These are phyloP conservation scores for Phytophthora fragariae DNA, from an alignment of 352 stramenopile species.

Conservation along the genomic window DNA sequence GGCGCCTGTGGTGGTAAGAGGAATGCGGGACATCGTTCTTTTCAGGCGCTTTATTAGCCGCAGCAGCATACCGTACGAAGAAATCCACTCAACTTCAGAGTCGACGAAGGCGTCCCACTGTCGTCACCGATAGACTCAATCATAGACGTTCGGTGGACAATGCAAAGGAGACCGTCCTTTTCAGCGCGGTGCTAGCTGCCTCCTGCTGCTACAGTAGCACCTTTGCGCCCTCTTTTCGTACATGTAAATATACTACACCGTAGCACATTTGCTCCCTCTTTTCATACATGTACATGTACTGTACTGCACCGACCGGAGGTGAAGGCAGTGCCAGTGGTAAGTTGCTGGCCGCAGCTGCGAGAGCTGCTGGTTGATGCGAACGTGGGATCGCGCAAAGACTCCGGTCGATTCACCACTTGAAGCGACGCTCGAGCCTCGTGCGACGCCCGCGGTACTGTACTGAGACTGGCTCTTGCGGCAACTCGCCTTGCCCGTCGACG, in stretches of 20 bases:
- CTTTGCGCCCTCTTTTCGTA: too few species aligned
- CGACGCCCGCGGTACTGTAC: neutral
- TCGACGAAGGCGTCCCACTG: conserved; percentile 1
- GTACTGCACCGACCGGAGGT: too few species aligned
- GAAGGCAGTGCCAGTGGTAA: too few species aligned
- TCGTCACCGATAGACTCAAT: neutral
- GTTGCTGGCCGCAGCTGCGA: neutral
- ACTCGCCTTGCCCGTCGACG: neutral
- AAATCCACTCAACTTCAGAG: neutral
- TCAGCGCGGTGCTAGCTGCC: too few species aligned
- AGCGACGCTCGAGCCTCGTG: neutral
- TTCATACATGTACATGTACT: too few species aligned
- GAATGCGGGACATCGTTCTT: too few species aligned
- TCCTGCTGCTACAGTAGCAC: too few species aligned
- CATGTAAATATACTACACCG: neutral
- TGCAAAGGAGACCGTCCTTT: neutral
- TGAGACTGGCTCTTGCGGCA: neutral
- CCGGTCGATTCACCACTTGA: neutral
- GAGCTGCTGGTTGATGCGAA: neutral
- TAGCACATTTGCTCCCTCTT: too few species aligned
- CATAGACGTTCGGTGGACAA: neutral
- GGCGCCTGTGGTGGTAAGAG: neutral
- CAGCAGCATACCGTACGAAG: neutral
- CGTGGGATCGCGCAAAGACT: neutral
- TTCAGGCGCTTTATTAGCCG: neutral